Evolutionary conservation across 164 flowering plant species (phyloP), one percentile per base, ranked within the genome.

Genomic region (Litsea cubeba): DNA sequence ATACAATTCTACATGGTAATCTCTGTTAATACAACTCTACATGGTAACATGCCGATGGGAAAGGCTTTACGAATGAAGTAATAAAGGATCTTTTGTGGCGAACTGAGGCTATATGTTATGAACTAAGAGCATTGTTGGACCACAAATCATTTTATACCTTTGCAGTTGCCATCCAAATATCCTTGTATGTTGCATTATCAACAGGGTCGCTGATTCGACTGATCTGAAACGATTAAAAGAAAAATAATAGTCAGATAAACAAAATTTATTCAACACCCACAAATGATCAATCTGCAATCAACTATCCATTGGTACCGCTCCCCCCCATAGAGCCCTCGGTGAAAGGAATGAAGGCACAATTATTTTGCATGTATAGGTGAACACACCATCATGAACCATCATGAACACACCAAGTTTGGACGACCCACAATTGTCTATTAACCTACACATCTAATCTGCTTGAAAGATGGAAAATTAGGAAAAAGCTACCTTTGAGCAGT

Each of bases 111-210:
- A 12, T 63, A 66, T 20, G 15, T 20, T 15, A 12, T 28, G 1
- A 17, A 25, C 2, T 25, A 12, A 15, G 12, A 25, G n/a, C 28
- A 17, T 26, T 40, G 10, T 40, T 40, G 46, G 46, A 30, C 35
- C 35, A 4, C 46, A 40, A 6, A 24, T 35, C 40, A 68, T 68
- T 65, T 32, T 50, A 40, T 71, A 96, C 99, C 99, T 87, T 88
- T 81, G 99, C 99, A 69, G 97, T 88, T 75, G 91, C 89, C 90
- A 89, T 79, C 99, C 99, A 96, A 51, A 90, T 77, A 77, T 89
- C 91, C 83, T 86, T 92, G 85, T 89, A 96, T n/a, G 98, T 94
- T 26, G 89, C 79, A 79, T 91, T 93, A 78, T 76, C 77, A 54
- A 96, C 85, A 22, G 99, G 99, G 68, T 96, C 99, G 67, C 73